Base-by-base conservation (phyloP, 129 eudicot species). In the Flaveria bidentis region DNA sequence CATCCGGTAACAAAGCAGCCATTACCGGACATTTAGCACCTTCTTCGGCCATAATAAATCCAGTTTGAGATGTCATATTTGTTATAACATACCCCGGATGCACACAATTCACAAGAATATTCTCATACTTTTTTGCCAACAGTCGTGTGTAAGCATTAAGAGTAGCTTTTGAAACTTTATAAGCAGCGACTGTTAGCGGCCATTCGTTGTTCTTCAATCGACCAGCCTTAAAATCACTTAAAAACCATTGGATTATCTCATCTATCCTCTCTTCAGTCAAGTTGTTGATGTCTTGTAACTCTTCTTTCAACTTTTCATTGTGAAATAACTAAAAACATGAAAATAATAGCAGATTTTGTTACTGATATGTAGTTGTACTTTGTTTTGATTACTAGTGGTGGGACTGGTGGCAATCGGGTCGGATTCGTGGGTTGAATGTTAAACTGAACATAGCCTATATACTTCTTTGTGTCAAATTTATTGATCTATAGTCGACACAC, bases 1-100 rank as follows among this genome's bases (percentile, higher is more conserved):
- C 10, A 39, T 66, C 71, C 16, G 50, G 71, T 42, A 66, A 66
- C 50, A 66, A 66, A 66, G 71, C 71, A 66, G 22, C 49, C 50
- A 26, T 66, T 16, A 66, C 26, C 0, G 71, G 71, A 39, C 71
- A 28, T 66, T 36, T 66, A 8, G 71, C 71, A 66, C 71, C 86
- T 74, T 86, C 84, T 77, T 83, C 86, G 2, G 49, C 82, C 0
- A 82, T 68, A 0, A 77, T 26, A 17, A 1, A 1, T 16, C 92
- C 87, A 1, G 55, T 72, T 11, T 85, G 61, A 51, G 6, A 33
- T 30, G 72, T 76, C 20, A 87, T 15, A 41, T 80, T 85, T 6
- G 92, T 84, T 28, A 73, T 70, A 2, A 84, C 87, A 82, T 30
- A 79, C 4, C 91, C 91, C 17, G 91, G 89, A 62, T 70, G 23